Evolutionary conservation across 768 basidiomycete species (phyloP).

Genomic region (Holtermannia corniformis): DNA sequence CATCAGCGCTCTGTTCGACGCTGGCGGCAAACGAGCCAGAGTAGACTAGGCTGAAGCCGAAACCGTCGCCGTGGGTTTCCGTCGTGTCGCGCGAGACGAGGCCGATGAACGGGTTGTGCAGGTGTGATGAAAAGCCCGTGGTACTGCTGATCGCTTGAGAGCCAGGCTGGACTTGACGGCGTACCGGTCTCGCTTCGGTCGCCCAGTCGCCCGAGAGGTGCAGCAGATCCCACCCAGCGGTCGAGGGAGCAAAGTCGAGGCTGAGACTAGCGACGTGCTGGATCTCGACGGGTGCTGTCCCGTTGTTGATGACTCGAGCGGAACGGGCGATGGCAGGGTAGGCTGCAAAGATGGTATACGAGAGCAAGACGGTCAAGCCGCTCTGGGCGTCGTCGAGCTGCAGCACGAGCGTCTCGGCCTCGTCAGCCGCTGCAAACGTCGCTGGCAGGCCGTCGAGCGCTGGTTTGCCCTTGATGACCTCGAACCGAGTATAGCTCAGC

Average conservation of each 20-base stretch:
- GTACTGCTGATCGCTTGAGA: conserved; percentile 17
- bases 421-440: conserved; percentile 10
- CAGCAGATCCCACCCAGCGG: conserved; percentile 19
- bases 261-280: conserved; percentile 13
- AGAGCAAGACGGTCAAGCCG: conserved; percentile 7
- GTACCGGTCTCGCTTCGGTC: conserved; percentile 9
- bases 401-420: conserved; percentile 12
- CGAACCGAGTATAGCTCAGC: conserved; percentile 10
- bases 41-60: conserved; percentile 24
- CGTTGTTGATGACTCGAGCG: conserved; percentile 10
- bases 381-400: conserved; percentile 9
- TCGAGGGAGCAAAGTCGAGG: conserved; percentile 8
- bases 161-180: conserved; percentile 13
- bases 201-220: conserved; percentile 23
- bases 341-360: conserved; percentile 16
- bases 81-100: conserved; percentile 10
- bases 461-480: conserved; percentile 11
- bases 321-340: conserved; percentile 11
- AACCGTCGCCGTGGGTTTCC: conserved; percentile 15
- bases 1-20: conserved; percentile 11
- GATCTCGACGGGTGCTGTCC: conserved; percentile 6
- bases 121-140: conserved; percentile 19
- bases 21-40: conserved; percentile 12
- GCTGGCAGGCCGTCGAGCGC: conserved; percentile 13
- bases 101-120: conserved; percentile 24